Base-by-base conservation (phyloP, 1,284 basidiomycete genomes). In the Cystobasidium sp. region DNA sequence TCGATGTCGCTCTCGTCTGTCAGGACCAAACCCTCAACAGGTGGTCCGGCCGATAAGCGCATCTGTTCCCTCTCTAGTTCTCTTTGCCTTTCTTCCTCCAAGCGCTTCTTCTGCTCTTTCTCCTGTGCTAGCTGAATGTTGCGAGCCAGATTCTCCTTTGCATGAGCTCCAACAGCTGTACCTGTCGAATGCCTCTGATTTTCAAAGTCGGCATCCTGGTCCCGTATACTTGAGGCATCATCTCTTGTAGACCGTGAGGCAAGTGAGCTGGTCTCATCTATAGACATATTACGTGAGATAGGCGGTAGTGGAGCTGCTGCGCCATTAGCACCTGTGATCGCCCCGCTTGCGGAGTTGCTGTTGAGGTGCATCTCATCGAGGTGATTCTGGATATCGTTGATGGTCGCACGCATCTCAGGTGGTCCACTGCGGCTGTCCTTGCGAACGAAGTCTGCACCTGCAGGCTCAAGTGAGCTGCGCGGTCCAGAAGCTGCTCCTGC, bases 1-100 rank as follows among this genome's bases (percentile, higher is more conserved):
- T 88, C 87, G 56, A 77, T 85, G 31, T 91, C 90, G 79, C 91
- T 92, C 82, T 92, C 91, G 80, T 92, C 91, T 78, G 90, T 91
- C 78, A 92, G 77, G 80, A 92, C 90, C 14, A 91, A 49, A 43
- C 75, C 75, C 67, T 72, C 64, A 3, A 76, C 61, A 22, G 75
- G 75, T 12, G 65, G 63, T 18, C 53, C 66, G 31, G 44, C 39
- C 22, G 66, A 56, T 1, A 73, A 41, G 6, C 70, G 61, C 70
- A 73, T 55, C 24, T 59, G 41, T 46, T 68, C 72, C 55, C 66
- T 75, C 43, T 75, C 74, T 12, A 70, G 75, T 44, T 78, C 78
- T 6, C 53, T 37, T 43, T 56, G 69, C 24, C 44, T 24, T 31
- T 66, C 75, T 51, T 70, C 67, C 24, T 41, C 41, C 31, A 62